These are phyloP conservation scores for Clarireedia monteithiana DNA, from an alignment of 2,329 filamentous ascomycete species.

Conservation along the genomic window DNA sequence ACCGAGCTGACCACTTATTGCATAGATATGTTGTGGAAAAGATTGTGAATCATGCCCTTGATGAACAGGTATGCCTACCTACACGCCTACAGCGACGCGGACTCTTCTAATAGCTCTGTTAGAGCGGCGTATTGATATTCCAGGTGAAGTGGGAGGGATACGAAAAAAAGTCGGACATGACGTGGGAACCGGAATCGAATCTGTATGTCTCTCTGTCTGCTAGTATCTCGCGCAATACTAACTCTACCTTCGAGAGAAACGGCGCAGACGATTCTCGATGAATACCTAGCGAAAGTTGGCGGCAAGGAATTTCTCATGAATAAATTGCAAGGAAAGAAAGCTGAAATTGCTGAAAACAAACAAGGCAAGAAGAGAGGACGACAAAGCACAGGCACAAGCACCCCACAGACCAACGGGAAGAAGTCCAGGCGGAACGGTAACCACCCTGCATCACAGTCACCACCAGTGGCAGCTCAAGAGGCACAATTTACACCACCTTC, in stretches of 20 bases:
- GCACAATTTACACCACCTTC: constrained; percentile 56
- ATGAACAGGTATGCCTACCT: constrained; percentile 40
- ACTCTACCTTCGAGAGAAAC: constrained; percentile 38
- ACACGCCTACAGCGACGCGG: not conserved
- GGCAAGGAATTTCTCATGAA: constrained; percentile 50
- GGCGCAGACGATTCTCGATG: constrained; percentile 51
- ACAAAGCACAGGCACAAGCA: constrained; percentile 31
- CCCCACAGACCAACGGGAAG: constrained; percentile 17
- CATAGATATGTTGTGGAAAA: constrained; percentile 65
- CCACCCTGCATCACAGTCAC: constrained; percentile 40
- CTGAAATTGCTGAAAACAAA: constrained; percentile 16
- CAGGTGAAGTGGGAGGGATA: constrained; percentile 79
- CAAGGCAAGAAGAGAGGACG: constrained; percentile 49
- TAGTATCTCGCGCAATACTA: constrained; percentile 4
- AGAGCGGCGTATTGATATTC: constrained; percentile 45
- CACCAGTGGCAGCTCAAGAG: constrained; percentile 37
- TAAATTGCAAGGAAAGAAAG: constrained; percentile 32
- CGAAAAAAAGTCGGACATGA: constrained; percentile 59
- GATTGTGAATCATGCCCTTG: constrained; percentile 58
- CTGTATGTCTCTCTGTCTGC: constrained; percentile 37
- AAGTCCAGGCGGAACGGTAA: constrained; percentile 27
- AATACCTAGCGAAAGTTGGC: constrained; percentile 56
- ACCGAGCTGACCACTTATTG: constrained; percentile 11
- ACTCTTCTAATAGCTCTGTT: constrained; percentile 7
- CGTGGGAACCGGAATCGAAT: constrained; percentile 74